phyloP scores from a whole-genome alignment of 2,329 filamentous ascomycete genomes.

The Sphaerulina populicola region DNA sequence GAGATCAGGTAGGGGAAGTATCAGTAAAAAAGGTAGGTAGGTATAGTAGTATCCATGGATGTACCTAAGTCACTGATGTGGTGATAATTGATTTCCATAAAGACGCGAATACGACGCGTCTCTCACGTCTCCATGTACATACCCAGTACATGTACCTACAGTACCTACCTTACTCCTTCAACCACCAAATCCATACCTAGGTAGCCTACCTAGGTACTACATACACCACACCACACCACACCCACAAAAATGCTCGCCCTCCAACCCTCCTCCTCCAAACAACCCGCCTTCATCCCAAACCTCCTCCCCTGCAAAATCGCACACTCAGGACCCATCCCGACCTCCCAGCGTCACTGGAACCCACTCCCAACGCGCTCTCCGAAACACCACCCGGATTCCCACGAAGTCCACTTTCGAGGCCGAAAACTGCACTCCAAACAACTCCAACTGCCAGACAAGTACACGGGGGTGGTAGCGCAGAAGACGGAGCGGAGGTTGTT shows the following conservation, averaged over 20 bases:
- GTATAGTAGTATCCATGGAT: neutral
- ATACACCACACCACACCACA: neutral
- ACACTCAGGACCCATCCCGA: conserved; percentile 63
- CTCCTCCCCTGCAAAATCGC: conserved; percentile 73
- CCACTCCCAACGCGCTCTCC: conserved; percentile 36
- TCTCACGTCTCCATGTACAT: no score
- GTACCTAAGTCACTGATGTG: no score
- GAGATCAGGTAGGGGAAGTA: neutral
- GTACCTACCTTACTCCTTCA: no score
- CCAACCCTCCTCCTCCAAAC: conserved; percentile 24
- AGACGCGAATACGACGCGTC: no score
- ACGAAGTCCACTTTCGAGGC: conserved; percentile 64
- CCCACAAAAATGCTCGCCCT: conserved; percentile 39
- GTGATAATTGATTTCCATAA: no score
- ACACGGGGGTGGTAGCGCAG: conserved; percentile 41
- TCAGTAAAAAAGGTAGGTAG: neutral
- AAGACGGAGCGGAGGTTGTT: conserved; percentile 23
- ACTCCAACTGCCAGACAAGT: conserved; percentile 61
- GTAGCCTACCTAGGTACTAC: neutral
- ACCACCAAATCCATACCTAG: neutral
- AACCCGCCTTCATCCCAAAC: conserved; percentile 51
- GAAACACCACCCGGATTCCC: conserved; percentile 7
- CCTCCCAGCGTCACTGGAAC: conserved; percentile 61
- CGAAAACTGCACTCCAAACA: conserved; percentile 64
- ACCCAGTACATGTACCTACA: no score